phyloP scores from a whole-genome alignment of 2,329 filamentous ascomycete species.

The Diaporthe vaccinii region DNA sequence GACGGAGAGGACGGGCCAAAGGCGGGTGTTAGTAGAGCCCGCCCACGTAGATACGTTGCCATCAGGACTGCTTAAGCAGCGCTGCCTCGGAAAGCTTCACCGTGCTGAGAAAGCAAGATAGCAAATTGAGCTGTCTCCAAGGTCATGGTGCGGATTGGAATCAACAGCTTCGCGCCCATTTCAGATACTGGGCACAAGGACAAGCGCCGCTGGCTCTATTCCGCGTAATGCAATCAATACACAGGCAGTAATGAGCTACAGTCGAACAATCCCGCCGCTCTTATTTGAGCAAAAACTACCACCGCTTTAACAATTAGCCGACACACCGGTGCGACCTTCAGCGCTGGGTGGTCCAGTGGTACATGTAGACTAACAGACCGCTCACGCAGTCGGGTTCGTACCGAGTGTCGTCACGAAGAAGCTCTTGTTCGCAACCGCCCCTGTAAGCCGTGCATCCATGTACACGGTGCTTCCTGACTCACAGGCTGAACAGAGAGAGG shows the following conservation, averaged over 20 bases:
- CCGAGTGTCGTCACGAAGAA: conserved; percentile 21
- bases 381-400: neutral
- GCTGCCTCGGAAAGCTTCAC: neutral
- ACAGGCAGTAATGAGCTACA: neutral
- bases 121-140: neutral
- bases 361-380: neutral
- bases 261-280: neutral
- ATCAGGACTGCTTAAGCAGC: neutral
- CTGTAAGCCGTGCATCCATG: conserved; percentile 9
- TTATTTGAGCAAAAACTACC: neutral
- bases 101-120: neutral
- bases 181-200: neutral
- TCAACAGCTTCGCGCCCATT: neutral
- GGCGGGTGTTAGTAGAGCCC: neutral
- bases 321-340: neutral
- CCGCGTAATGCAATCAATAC: neutral
- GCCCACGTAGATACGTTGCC: neutral
- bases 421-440: conserved; percentile 32
- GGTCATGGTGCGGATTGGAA: too few species aligned
- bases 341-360: neutral
- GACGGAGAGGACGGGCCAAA: conserved; percentile 1
- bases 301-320: conserved; percentile 4
- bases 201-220: neutral
- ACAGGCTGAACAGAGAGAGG: neutral
- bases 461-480: neutral